Evolutionary conservation across 495 filamentous ascomycete genomes (phyloP).

Genomic region (Schizothecium vesticola): DNA sequence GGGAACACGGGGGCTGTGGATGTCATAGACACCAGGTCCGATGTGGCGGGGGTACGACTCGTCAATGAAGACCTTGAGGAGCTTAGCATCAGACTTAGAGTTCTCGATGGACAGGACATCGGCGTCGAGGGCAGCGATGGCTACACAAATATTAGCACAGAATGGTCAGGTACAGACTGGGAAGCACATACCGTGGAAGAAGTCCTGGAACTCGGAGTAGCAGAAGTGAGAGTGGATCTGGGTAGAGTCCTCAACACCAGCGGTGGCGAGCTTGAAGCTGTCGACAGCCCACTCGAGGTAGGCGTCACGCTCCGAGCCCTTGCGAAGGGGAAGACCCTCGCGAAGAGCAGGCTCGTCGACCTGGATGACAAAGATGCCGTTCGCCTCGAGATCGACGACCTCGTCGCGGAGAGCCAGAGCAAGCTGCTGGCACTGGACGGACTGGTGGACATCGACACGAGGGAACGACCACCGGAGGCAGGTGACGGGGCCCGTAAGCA

Average conservation of each 20-base stretch:
- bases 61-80: conserved; percentile 96
- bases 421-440: conserved; percentile 95
- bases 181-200: conserved; percentile 64
- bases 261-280: conserved; percentile 89
- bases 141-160: conserved; percentile 24
- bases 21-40: conserved; percentile 97
- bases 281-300: conserved; percentile 96
- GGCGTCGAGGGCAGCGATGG: conserved; percentile 94
- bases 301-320: conserved; percentile 84
- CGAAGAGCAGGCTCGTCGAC: conserved; percentile 98
- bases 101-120: conserved; percentile 99
- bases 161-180: neutral
- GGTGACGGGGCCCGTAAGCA: conserved; percentile 98
- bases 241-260: conserved; percentile 85
- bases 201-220: conserved; percentile 99
- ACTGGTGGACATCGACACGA: conserved; percentile 98
- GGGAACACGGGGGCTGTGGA: conserved; percentile 96
- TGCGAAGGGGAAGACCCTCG: conserved; percentile 94
- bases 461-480: conserved; percentile 99
- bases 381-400: conserved; percentile 93
- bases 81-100: conserved; percentile 99
- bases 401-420: conserved; percentile 97
- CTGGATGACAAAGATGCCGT: conserved; percentile 95
- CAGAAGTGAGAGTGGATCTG: conserved; percentile 99
- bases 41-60: conserved; percentile 96